A percentile compares a stretch with the other conserved stretches of the same genome.
Conservation (phyloP, 176 grass and related monocot genomes). For the Aegilops sharonensis region DNA sequence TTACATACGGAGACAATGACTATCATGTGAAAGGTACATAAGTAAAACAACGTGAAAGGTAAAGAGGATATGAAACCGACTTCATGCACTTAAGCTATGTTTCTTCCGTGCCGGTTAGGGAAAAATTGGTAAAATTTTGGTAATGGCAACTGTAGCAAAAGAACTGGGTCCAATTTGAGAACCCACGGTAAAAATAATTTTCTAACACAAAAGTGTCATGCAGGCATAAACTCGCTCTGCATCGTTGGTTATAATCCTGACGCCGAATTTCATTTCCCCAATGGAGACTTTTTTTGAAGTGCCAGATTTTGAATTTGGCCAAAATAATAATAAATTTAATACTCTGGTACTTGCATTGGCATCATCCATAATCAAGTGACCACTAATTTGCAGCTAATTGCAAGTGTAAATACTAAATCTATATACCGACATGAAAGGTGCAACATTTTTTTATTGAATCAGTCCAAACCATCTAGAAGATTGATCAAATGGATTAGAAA, state of each 20-base stretch:
- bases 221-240: neutral
- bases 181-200: neutral
- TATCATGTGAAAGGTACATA: neutral
- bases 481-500: neutral
- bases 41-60: neutral
- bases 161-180: too few relatives aligned
- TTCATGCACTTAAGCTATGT: neutral
- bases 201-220: neutral
- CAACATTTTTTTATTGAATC: neutral
- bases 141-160: neutral
- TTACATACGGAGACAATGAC: conserved; percentile 14
- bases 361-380: too few relatives aligned
- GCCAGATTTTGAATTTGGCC: too few relatives aligned
- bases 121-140: neutral
- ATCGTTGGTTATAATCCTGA: neutral
- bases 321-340: too few relatives aligned
- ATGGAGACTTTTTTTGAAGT: too few relatives aligned
- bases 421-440: too few relatives aligned
- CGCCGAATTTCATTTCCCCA: neutral
- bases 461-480: neutral
- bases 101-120: neutral
- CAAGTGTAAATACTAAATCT: too few relatives aligned
- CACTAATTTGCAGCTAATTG: too few relatives aligned
- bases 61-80: neutral
- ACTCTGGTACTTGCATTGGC: too few relatives aligned